A percentile compares a stretch with the other conserved stretches of the same genome.
These are phyloP conservation scores for Cryptosporidium bovis DNA, from an alignment of 169 alveolate species.

Conservation along the genomic window DNA sequence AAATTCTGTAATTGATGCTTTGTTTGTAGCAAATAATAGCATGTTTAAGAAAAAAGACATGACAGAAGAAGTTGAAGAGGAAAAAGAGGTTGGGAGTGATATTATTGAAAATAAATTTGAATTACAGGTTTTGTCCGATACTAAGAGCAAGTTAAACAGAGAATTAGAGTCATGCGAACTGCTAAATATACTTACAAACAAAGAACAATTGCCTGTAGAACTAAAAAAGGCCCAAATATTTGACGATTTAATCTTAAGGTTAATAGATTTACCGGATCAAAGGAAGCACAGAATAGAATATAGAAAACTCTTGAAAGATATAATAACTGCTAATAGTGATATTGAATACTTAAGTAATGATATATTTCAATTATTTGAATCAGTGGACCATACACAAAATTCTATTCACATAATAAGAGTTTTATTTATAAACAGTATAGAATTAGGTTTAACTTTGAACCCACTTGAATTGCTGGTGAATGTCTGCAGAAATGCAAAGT, in stretches of 20 bases:
- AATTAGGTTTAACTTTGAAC: slow-evolving; percentile 29
- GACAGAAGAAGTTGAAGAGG: background rate
- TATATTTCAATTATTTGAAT: slow-evolving; percentile 34
- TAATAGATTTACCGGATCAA: slow-evolving; percentile 46
- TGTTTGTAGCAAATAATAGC: slow-evolving; percentile 15
- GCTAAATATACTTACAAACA: slow-evolving; percentile 25
- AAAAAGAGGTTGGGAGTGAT: background rate
- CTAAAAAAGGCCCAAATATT: slow-evolving; percentile 17
- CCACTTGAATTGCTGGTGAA: slow-evolving; percentile 45
- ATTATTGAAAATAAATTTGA: background rate
- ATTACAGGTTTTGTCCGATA: background rate
- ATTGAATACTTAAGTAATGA: background rate
- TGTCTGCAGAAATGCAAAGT: slow-evolving; percentile 62
- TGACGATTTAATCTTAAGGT: slow-evolving; percentile 19
- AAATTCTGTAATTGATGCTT: slow-evolving; percentile 29
- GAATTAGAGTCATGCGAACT: slow-evolving; percentile 18
- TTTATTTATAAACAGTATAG: slow-evolving; percentile 12
- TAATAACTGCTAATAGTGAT: background rate
- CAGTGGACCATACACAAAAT: slow-evolving; percentile 45
- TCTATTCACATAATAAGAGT: slow-evolving; percentile 27
- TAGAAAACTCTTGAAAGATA: background rate
- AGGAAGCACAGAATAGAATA: slow-evolving; percentile 48
- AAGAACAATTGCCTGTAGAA: slow-evolving; percentile 6
- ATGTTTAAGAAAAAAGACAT: slow-evolving; percentile 18
- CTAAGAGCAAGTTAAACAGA: background rate